Conservation (phyloP, 1,139 yeast species). For the Torulaspora pretoriensis region DNA sequence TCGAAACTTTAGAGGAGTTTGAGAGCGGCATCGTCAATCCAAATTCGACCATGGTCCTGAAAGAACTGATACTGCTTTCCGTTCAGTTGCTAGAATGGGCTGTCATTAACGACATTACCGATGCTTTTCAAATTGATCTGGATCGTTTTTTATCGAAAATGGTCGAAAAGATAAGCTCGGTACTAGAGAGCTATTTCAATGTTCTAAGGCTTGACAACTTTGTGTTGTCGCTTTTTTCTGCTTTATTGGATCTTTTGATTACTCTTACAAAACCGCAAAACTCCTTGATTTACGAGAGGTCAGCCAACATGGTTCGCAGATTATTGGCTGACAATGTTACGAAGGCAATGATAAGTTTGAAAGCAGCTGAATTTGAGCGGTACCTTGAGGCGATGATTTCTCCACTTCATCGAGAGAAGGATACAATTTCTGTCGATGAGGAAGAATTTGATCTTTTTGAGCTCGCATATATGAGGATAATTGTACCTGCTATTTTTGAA, state of each 20-base stretch:
- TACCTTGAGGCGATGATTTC: conserved; percentile 20
- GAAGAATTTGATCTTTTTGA: conserved; percentile 13
- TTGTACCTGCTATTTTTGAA: conserved; percentile 13
- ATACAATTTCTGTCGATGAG: not conserved
- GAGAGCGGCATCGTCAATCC: not conserved
- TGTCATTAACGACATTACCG: conserved; percentile 34
- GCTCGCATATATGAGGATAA: conserved; percentile 11
- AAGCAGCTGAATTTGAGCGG: conserved; percentile 23
- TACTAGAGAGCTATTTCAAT: conserved; percentile 18
- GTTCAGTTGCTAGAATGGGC: conserved; percentile 37
- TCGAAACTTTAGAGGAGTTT: conserved; percentile 24
- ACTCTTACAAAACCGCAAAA: conserved; percentile 35
- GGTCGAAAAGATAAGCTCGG: conserved; percentile 18
- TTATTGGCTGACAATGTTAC: conserved; percentile 26
- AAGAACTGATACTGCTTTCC: conserved; percentile 32
- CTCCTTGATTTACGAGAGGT: conserved; percentile 27
- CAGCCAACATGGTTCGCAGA: conserved; percentile 23
- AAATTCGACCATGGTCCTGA: conserved; percentile 5
- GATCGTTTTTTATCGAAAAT: conserved; percentile 21
- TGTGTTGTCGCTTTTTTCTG: conserved; percentile 20
- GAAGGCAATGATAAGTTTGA: conserved; percentile 23
- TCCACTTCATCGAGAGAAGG: conserved; percentile 10
- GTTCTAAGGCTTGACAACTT: conserved; percentile 21
- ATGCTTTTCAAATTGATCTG: conserved; percentile 23
- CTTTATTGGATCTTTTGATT: conserved; percentile 29